phyloP scores from a whole-genome alignment of 108 stramenopile genomes.

The Nitzschia inconspicua region DNA sequence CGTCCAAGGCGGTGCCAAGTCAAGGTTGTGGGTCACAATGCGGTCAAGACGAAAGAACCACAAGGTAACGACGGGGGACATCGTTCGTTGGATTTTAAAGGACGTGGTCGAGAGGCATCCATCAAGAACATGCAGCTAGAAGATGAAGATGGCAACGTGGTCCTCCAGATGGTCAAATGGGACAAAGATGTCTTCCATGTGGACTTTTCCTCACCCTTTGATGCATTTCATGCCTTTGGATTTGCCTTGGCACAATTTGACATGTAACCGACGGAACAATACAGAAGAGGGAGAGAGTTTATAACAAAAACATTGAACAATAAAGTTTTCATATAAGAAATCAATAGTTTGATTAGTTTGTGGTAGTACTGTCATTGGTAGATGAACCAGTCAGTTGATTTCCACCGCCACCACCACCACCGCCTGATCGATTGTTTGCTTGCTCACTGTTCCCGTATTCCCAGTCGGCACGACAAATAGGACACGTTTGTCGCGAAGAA shows the following conservation, averaged over 20 bases:
- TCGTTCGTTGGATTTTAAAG: slow-evolving; percentile 14
- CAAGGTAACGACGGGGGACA: neutral
- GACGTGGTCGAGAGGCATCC: slow-evolving; percentile 34
- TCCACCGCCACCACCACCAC: neutral
- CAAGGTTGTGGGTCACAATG: neutral
- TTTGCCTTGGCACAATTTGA: slow-evolving; percentile 46
- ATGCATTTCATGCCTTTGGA: slow-evolving; percentile 34
- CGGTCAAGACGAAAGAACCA: slow-evolving; percentile 11
- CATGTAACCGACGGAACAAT: too few species aligned
- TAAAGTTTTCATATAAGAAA: too few species aligned
- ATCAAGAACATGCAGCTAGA: slow-evolving; percentile 41
- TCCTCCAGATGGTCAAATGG: slow-evolving; percentile 44
- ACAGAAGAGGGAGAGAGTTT: too few species aligned
- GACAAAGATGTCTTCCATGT: slow-evolving; percentile 27
- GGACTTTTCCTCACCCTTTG: slow-evolving; percentile 34
- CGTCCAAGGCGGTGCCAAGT: slow-evolving; percentile 6
- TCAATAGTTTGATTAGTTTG: neutral
- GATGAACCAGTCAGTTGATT: too few species aligned
- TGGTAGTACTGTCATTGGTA: too few species aligned
- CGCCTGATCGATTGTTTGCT: neutral
- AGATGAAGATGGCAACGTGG: slow-evolving; percentile 9
- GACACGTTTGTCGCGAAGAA: slow-evolving; percentile 54
- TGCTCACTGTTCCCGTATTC: slow-evolving; percentile 57
- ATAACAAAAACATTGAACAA: too few species aligned
- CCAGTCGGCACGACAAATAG: slow-evolving; percentile 86